phyloP scores from a whole-genome alignment of 1,284 basidiomycete genomes.

The Vanrija sp. region DNA sequence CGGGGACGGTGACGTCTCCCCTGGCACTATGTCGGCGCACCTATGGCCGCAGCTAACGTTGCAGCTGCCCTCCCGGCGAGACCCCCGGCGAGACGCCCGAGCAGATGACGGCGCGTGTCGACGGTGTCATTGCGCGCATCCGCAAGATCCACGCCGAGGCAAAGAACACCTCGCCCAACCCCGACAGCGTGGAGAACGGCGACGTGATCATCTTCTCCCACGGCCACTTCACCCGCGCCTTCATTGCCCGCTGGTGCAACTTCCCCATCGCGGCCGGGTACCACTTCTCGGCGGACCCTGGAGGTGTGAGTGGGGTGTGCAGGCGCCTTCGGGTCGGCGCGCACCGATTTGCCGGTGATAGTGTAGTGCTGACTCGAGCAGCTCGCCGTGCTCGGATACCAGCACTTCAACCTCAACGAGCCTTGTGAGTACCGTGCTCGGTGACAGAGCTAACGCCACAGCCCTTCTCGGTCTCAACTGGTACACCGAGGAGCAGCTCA shows the following conservation, averaged over 20 bases:
- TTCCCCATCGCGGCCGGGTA: slow-evolving; percentile 48
- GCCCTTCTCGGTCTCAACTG: slow-evolving; percentile 48
- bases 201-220: slow-evolving; percentile 56
- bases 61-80: slow-evolving; percentile 63
- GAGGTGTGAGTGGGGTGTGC: slow-evolving; percentile 27
- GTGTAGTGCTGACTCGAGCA: slow-evolving; percentile 6
- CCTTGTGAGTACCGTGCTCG: slow-evolving; percentile 34
- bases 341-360: background rate
- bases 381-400: slow-evolving; percentile 50
- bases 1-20: background rate
- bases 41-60: background rate
- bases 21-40: background rate
- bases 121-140: slow-evolving; percentile 68
- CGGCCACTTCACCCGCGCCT: slow-evolving; percentile 72
- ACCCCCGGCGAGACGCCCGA: slow-evolving; percentile 71
- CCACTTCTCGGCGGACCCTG: slow-evolving; percentile 48
- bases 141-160: slow-evolving; percentile 67
- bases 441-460: slow-evolving; percentile 16
- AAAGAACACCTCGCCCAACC: slow-evolving; percentile 10
- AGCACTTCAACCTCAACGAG: slow-evolving; percentile 48
- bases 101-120: slow-evolving; percentile 74
- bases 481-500: slow-evolving; percentile 44
- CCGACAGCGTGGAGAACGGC: slow-evolving; percentile 33
- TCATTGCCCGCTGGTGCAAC: slow-evolving; percentile 57
- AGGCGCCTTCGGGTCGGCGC: background rate